Evolutionary conservation across 768 basidiomycete genomes (phyloP).

Genomic region (Pholiota conissans): DNA sequence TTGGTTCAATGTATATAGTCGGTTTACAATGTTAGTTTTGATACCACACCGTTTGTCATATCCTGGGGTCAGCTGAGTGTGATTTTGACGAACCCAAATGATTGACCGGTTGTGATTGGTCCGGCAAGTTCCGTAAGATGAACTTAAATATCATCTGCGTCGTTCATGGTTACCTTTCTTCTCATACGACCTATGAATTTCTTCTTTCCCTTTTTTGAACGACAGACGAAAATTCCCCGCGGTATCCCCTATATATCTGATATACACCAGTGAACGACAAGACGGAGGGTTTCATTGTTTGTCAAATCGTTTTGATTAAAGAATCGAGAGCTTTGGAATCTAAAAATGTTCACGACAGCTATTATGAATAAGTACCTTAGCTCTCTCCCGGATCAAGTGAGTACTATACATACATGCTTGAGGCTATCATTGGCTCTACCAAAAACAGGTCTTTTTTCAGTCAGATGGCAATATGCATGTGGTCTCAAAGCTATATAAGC

Average conservation of each 20-base stretch:
- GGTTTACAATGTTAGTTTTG: background rate
- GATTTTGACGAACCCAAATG: background rate
- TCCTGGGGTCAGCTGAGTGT: background rate
- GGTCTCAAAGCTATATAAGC: background rate
- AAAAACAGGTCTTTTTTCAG: background rate
- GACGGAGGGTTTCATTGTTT: too few species aligned
- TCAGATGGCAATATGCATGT: constrained; percentile 5
- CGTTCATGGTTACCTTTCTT: too few species aligned
- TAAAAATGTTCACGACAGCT: background rate
- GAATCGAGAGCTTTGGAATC: background rate
- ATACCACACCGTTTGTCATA: background rate
- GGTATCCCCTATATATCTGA: too few species aligned
- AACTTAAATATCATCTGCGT: background rate
- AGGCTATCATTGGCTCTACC: background rate
- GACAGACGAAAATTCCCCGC: too few species aligned
- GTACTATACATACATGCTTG: background rate
- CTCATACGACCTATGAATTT: too few species aligned
- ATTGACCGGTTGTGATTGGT: background rate
- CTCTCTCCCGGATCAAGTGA: background rate
- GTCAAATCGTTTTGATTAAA: too few species aligned
- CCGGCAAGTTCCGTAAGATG: background rate
- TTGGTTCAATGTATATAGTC: too few species aligned
- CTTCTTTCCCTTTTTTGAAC: too few species aligned
- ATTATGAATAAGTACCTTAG: background rate
- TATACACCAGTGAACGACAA: too few species aligned